phyloP scores from a whole-genome alignment of 2,329 filamentous ascomycete species.

The Phaeosphaeria sp. region DNA sequence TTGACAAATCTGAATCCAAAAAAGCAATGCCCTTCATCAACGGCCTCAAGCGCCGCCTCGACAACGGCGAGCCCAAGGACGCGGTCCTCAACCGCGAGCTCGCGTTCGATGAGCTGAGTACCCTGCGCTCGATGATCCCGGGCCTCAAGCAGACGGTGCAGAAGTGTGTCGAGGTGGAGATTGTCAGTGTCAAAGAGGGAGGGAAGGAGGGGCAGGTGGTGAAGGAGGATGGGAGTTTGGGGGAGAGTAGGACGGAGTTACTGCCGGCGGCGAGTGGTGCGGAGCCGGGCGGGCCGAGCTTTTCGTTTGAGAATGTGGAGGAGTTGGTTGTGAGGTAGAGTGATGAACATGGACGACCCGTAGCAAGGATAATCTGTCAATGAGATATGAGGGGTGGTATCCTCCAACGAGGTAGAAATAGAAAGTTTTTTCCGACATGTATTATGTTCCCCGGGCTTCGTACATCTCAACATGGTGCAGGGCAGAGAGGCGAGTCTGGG shows the following conservation, averaged over 20 bases:
- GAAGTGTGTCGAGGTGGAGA: slow-evolving; percentile 71
- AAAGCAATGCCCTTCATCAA: slow-evolving; percentile 98
- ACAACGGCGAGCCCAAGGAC: slow-evolving; percentile 69
- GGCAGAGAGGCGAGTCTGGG: too few species aligned
- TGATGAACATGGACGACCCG: not conserved
- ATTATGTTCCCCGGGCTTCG: too few species aligned
- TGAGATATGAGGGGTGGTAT: too few species aligned
- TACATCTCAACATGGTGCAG: too few species aligned
- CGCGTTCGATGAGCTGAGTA: slow-evolving; percentile 81
- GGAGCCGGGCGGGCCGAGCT: slow-evolving; percentile 81
- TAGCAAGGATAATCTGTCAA: too few species aligned
- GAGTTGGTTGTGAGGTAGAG: slow-evolving; percentile 28
- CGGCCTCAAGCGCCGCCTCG: slow-evolving; percentile 80
- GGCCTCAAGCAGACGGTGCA: slow-evolving; percentile 79
- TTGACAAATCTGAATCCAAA: slow-evolving; percentile 92
- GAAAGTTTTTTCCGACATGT: too few species aligned
- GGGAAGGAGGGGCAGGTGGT: slow-evolving; percentile 69
- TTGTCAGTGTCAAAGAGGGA: slow-evolving; percentile 75
- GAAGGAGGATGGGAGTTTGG: slow-evolving; percentile 59
- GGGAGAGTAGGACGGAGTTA: slow-evolving; percentile 65
- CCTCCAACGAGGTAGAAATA: too few species aligned
- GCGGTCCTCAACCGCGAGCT: slow-evolving; percentile 84
- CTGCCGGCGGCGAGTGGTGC: slow-evolving; percentile 72
- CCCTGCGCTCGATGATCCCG: slow-evolving; percentile 78
- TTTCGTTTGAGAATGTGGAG: slow-evolving; percentile 81